phyloP scores from a whole-genome alignment of 78 protist genomes.

The Pigoraptor vietnamica region DNA sequence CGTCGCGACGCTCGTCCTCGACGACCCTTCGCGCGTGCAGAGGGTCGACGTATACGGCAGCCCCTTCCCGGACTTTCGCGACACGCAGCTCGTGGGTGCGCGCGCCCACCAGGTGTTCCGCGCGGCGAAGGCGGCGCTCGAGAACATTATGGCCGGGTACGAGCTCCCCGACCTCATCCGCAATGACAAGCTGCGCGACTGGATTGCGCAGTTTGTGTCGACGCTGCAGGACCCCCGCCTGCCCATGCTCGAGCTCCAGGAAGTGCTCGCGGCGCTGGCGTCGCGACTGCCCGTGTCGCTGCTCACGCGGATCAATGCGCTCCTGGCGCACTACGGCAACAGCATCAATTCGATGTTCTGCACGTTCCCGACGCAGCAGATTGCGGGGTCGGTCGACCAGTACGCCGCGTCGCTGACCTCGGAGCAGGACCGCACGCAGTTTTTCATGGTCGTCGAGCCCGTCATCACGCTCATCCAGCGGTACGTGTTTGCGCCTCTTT shows the following conservation, averaged over 20 bases:
- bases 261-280: neutral
- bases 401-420: neutral
- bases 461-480: constrained; percentile 20
- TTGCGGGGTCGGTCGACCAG: constrained; percentile 1
- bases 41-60: constrained; percentile 10
- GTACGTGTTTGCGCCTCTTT: neutral
- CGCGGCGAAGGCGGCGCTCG: neutral
- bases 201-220: neutral
- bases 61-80: neutral
- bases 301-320: neutral
- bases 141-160: constrained; percentile 3
- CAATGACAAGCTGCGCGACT: neutral
- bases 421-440: constrained; percentile 20
- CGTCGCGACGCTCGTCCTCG: constrained; percentile 75
- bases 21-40: constrained; percentile 55
- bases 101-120: neutral
- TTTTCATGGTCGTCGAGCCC: constrained; percentile 23
- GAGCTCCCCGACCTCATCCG: neutral
- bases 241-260: constrained; percentile 4
- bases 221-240: neutral
- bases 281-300: neutral
- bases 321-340: neutral
- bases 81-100: neutral
- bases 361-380: constrained; percentile 6
- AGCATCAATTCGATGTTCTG: neutral